Base-by-base conservation (phyloP, 805 yeast genomes). In the Cyberlindnera xylosilytica region DNA sequence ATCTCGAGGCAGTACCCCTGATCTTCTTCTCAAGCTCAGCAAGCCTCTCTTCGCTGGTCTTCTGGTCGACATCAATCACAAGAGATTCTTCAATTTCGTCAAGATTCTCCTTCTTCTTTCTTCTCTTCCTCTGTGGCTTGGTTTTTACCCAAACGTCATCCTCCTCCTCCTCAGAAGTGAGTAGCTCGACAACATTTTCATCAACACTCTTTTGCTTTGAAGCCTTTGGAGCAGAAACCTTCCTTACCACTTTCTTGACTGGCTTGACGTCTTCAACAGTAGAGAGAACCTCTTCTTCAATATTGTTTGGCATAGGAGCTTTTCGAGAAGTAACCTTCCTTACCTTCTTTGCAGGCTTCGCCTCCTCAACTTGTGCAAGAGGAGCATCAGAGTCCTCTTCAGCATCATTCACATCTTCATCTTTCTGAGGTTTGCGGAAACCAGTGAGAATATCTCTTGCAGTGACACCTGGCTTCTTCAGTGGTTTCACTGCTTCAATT, bases 21-120 rank as follows among this genome's bases (percentile, higher is more conserved):
- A 57, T 57, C 41, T 55, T 58, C 18, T 42, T 38, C 37, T 57
- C 61, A 7, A 58, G 26, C 12, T 50, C 57, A 4, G 39, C 38
- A 8, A 56, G 45, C 20, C 45, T 45, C 23, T 50, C 35, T 3
- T 45, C 39, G 3, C 38, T 50, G 16, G 54, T 27, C 51, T 53
- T 41, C 53, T 46, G 3, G 40, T 38, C 4, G 53, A 46, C 3
- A 50, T 18, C 19, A 50, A 33, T 24, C 42, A 40, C 32, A n/a
- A n/a, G n/a, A n/a, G n/a, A n/a, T n/a, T n/a, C n/a, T n/a, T n/a
- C n/a, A n/a, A n/a, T n/a, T n/a, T n/a, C 17, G 27, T 17, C 11
- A 23, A 12, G 34, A 7, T 35, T 23, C n/a, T 28, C 20, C 10
- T 15, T 26, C 27, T 36, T 15, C 18, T n/a, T 19, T 20, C 19